phyloP scores from a whole-genome alignment of 2,329 filamentous ascomycete species.

The Atkinsonella hypoxylon region DNA sequence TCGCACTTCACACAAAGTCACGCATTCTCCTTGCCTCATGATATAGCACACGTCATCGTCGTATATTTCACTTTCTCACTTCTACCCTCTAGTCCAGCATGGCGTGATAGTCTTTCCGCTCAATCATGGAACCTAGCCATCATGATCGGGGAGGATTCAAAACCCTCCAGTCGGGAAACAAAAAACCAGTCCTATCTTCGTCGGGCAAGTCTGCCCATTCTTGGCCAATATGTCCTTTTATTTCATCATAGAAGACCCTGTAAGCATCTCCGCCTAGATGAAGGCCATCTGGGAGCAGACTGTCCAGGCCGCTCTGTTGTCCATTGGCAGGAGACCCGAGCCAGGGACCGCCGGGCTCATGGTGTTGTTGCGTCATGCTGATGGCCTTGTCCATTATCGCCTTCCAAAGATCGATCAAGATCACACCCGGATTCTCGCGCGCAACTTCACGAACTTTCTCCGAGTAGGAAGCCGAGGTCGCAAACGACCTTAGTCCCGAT shows the following conservation, averaged over 20 bases:
- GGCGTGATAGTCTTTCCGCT: neutral
- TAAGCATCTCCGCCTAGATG: conserved; percentile 45
- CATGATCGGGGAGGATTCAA: conserved; percentile 4
- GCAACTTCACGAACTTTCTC: conserved; percentile 54
- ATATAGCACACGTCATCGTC: too few relatives aligned
- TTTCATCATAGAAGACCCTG: conserved; percentile 35
- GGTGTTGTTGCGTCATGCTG: conserved; percentile 43
- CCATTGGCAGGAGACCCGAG: conserved; percentile 40
- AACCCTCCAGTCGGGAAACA: conserved; percentile 38
- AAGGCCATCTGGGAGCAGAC: conserved; percentile 44
- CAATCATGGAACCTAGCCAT: neutral
- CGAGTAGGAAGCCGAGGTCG: conserved; percentile 44
- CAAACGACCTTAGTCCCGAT: conserved; percentile 31
- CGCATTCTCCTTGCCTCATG: too few relatives aligned
- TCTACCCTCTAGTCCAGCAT: neutral
- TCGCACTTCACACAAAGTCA: too few relatives aligned
- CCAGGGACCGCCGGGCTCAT: conserved; percentile 33
- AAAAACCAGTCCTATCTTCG: conserved; percentile 26
- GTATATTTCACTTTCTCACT: too few relatives aligned
- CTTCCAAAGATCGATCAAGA: conserved; percentile 69
- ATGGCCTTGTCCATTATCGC: conserved; percentile 62
- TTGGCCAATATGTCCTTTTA: conserved; percentile 35
- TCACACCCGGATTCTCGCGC: conserved; percentile 51
- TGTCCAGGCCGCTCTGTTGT: conserved; percentile 36
- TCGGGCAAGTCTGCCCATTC: conserved; percentile 26